phyloP scores from a whole-genome alignment of 192 early-diverging fungal species.

The Backusella psychrophila region DNA sequence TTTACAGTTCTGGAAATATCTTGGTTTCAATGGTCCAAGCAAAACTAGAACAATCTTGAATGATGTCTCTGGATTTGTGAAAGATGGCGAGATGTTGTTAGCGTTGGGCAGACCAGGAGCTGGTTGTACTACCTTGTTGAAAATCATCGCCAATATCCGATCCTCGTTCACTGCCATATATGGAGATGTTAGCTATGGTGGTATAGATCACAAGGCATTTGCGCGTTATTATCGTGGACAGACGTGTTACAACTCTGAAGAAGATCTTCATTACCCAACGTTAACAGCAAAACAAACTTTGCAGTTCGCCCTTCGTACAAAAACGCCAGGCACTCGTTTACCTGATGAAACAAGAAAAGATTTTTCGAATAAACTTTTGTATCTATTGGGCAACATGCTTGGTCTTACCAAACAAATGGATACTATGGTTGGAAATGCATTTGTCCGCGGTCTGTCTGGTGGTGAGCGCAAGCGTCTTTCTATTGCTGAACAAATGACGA shows the following conservation, averaged over 20 bases:
- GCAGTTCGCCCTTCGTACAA: constrained; percentile 72
- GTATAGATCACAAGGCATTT: constrained; percentile 60
- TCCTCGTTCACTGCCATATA: constrained; percentile 46
- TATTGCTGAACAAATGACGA: constrained; percentile 75
- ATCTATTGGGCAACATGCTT: constrained; percentile 51
- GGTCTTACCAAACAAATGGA: constrained; percentile 57
- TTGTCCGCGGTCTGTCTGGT: constrained; percentile 73
- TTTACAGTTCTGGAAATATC: neutral
- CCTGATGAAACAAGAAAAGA: constrained; percentile 46
- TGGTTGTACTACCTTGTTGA: constrained; percentile 63
- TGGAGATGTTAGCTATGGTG: constrained; percentile 65
- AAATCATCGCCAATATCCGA: constrained; percentile 56
- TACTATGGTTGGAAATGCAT: constrained; percentile 74
- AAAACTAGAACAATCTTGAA: constrained; percentile 46
- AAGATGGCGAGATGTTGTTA: constrained; percentile 71
- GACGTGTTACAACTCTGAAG: constrained; percentile 77
- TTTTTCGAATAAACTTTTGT: constrained; percentile 46
- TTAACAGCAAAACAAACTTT: constrained; percentile 77
- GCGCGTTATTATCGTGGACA: constrained; percentile 62
- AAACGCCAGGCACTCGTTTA: constrained; percentile 58
- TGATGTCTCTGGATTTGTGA: constrained; percentile 61
- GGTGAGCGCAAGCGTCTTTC: constrained; percentile 78
- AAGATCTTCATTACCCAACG: constrained; percentile 78
- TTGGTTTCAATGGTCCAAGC: neutral
- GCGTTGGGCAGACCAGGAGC: constrained; percentile 72